A percentile compares a stretch with the other conserved stretches of the same genome.
phyloP scores from a whole-genome alignment of 192 early-diverging fungal genomes.

The Geosiphon pyriformis region DNA sequence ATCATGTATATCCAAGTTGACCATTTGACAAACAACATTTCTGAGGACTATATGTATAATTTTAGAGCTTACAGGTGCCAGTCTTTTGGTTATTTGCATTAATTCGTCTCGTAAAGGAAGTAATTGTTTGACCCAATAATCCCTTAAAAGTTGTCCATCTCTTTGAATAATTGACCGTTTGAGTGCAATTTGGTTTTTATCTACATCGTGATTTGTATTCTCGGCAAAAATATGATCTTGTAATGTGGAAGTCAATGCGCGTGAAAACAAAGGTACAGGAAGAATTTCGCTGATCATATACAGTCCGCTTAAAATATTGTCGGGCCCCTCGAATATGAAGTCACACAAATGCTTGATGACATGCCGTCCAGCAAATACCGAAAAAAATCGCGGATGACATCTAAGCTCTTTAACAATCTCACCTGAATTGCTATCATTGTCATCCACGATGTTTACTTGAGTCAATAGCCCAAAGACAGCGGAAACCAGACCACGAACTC shows the following conservation, averaged over 20 bases:
- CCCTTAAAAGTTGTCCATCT: background rate
- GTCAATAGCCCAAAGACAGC: conserved; percentile 14
- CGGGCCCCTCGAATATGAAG: conserved; percentile 24
- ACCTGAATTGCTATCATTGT: background rate
- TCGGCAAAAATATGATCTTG: background rate
- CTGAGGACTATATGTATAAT: conserved; percentile 20
- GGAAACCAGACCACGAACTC: conserved; percentile 22
- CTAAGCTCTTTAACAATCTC: background rate
- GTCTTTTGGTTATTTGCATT: conserved; percentile 5
- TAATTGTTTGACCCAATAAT: conserved; percentile 25
- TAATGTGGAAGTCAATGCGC: background rate
- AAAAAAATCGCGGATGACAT: conserved; percentile 11
- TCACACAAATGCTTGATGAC: conserved; percentile 14
- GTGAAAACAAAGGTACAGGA: conserved; percentile 4
- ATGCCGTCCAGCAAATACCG: conserved; percentile 22
- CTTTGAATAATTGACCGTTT: background rate
- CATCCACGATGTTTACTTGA: conserved; percentile 13
- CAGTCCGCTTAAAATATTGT: conserved; percentile 26
- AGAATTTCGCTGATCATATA: conserved; percentile 20
- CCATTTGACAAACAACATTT: conserved; percentile 15
- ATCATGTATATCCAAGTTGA: conserved; percentile 18
- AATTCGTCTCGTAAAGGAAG: conserved; percentile 22
- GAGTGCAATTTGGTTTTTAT: background rate
- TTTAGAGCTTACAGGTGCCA: conserved; percentile 21
- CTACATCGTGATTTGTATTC: background rate